A percentile compares a stretch with the other conserved stretches of the same genome.
Evolutionary conservation across 2,329 filamentous ascomycete genomes (phyloP).

Genomic region (Corynespora cassiicola): DNA sequence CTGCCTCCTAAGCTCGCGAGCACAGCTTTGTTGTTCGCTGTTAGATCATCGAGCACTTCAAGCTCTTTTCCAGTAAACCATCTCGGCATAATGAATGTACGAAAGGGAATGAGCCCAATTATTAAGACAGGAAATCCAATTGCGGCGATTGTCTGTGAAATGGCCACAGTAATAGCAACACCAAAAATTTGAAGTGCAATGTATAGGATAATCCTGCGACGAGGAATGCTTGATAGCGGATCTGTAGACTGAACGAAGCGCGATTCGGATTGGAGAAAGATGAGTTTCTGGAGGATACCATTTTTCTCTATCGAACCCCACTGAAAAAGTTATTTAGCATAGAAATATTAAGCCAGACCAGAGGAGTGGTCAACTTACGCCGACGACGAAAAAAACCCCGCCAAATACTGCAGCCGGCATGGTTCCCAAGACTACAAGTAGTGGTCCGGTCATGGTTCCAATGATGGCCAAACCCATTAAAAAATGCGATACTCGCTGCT

Average conservation of each 20-base stretch:
- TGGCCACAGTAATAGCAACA: slow-evolving; percentile 59
- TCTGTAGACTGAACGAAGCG: slow-evolving; percentile 57
- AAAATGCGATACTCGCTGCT: slow-evolving; percentile 61
- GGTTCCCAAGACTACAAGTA: slow-evolving; percentile 57
- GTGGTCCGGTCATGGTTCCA: slow-evolving; percentile 61
- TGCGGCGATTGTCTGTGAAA: slow-evolving; percentile 64
- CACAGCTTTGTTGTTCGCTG: slow-evolving; percentile 59
- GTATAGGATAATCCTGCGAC: slow-evolving; percentile 56
- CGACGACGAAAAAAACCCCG: slow-evolving; percentile 64
- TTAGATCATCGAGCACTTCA: slow-evolving; percentile 57
- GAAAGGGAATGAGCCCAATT: slow-evolving; percentile 60
- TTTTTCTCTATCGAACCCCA: slow-evolving; percentile 55
- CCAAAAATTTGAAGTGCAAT: slow-evolving; percentile 56
- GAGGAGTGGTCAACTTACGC: slow-evolving; percentile 35
- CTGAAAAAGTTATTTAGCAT: slow-evolving; percentile 19
- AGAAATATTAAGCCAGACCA: not conserved
- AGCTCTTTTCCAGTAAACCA: slow-evolving; percentile 59
- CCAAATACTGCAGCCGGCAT: slow-evolving; percentile 60
- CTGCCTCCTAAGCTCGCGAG: slow-evolving; percentile 59
- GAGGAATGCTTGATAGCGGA: slow-evolving; percentile 51
- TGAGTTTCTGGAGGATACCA: slow-evolving; percentile 56
- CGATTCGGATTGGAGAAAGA: slow-evolving; percentile 54
- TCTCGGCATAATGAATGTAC: slow-evolving; percentile 56
- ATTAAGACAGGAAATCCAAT: slow-evolving; percentile 65
- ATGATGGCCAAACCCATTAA: slow-evolving; percentile 61